Base-by-base conservation (phyloP, 2,329 filamentous ascomycete species). In the Cercospora sp. region DNA sequence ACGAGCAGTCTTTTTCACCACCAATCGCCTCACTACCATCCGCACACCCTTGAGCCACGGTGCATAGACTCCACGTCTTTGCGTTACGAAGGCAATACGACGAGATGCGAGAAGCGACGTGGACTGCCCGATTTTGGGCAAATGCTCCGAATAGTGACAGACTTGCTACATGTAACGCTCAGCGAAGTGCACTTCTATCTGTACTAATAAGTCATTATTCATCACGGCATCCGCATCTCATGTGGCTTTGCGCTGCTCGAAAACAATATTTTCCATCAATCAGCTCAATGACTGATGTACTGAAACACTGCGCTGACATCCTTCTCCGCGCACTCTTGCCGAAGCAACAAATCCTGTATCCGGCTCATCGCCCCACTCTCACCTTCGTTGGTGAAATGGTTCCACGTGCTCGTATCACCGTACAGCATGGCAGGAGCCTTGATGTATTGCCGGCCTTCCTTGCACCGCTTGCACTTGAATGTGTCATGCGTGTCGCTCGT, bases 361-460 rank as follows among this genome's bases (percentile, higher is more conserved):
- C 87, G 86, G 71, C 88, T 87, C 76, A 99, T 80, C 10, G 77
- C 67, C 0, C 88, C 87, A 5, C 83, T 81, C 71, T 86, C 86
- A 3, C 87, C 87, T 70, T 89, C 87, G 75, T 97, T 97, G 53
- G 91, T 87, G 81, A 97, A 96, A 80, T 99, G 95, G 76, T 99
- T 99, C 95, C 95, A 99, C n/a, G 93, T 94, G 80, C 93, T 98
- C 23, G 95, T 98, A 77, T 99, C 95, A 63, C 95, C 95, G 77
- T 99, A 99, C 68, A 99, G 82, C 90, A 98, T 94, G 1, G 95
- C 95, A 3, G 91, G 91, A 1, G 94, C 93, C 79, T 97, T 98
- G 76, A 97, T 87, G 70, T 87, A 87, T 80, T 99, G 95, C 69
- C 86, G 90, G 0, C 94, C 94, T 75, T 91, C 81, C 69, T 82